These are phyloP conservation scores for Pachyrhizus erosus DNA, from an alignment of 306 rosid genomes.

Conservation along the genomic window DNA sequence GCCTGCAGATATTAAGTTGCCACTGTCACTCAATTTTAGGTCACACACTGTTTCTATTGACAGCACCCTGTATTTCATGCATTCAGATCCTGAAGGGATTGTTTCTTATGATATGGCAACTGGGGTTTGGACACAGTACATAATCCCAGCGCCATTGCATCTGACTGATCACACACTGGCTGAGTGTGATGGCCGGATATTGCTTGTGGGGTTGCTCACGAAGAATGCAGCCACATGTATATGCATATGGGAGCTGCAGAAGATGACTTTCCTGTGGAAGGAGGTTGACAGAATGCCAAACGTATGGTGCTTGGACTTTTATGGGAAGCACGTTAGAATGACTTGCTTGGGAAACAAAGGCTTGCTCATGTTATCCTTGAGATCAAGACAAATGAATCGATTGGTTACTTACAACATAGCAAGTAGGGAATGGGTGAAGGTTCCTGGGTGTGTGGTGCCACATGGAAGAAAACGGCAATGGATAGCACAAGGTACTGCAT, in stretches of 20 bases:
- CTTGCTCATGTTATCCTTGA: constrained; percentile 87
- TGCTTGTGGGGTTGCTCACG: constrained; percentile 83
- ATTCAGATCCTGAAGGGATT: constrained; percentile 79
- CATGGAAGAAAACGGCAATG: constrained; percentile 71
- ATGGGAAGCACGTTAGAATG: constrained; percentile 96
- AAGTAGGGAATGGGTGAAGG: constrained; percentile 84
- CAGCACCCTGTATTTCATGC: constrained; percentile 81
- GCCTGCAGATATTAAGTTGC: constrained; percentile 64
- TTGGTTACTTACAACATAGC: constrained; percentile 74
- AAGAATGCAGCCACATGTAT: constrained; percentile 93
- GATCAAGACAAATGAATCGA: constrained; percentile 69
- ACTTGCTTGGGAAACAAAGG: constrained; percentile 93
- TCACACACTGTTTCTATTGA: constrained; percentile 70
- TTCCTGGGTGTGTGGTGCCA: constrained; percentile 73
- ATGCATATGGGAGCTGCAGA: constrained; percentile 98
- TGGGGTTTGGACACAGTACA: constrained; percentile 76
- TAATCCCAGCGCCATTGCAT: constrained; percentile 76
- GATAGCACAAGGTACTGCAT: constrained; percentile 80
- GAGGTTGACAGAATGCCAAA: constrained; percentile 99
- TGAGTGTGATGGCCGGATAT: constrained; percentile 78
- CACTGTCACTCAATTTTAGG: constrained; percentile 56
- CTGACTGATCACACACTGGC: constrained; percentile 75
- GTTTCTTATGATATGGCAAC: constrained; percentile 69
- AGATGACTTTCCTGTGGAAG: constrained; percentile 96
- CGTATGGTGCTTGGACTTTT: constrained; percentile 95